Evolutionary conservation across 805 yeast genomes (phyloP).

Genomic region (Blastobotrys robertii): DNA sequence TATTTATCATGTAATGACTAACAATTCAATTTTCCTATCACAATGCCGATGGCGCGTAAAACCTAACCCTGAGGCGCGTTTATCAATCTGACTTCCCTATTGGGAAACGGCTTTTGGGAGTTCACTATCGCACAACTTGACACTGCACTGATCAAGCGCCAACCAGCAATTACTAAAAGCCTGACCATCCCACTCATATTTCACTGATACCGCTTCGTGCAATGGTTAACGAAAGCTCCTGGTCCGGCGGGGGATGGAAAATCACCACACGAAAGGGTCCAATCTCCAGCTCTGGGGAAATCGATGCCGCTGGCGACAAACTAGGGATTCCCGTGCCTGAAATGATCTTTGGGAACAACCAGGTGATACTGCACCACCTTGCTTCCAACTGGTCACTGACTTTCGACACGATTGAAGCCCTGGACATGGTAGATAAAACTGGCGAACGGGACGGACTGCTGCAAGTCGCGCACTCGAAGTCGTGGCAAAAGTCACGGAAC

Average conservation of each 20-base stretch:
- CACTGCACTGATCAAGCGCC: too few species aligned
- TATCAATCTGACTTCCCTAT: background rate
- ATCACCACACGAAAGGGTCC: constrained; percentile 66
- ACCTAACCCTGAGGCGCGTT: too few species aligned
- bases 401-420: constrained; percentile 73
- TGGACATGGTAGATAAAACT: constrained; percentile 46
- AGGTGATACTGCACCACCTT: constrained; percentile 41
- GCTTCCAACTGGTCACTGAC: constrained; percentile 38
- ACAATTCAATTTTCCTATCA: too few species aligned
- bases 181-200: too few species aligned
- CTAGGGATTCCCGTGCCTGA: constrained; percentile 85
- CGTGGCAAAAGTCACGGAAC: constrained; percentile 47
- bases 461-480: constrained; percentile 77
- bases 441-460: constrained; percentile 39
- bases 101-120: background rate
- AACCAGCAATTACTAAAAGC: background rate
- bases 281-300: constrained; percentile 61
- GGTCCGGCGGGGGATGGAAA: constrained; percentile 59
- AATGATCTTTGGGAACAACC: constrained; percentile 90
- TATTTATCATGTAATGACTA: background rate
- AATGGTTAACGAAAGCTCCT: background rate
- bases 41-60: too few species aligned
- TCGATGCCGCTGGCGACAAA: constrained; percentile 53
- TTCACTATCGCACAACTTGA: background rate
- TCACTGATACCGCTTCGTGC: too few species aligned